phyloP scores from a whole-genome alignment of 768 basidiomycete genomes.

The Mycena pura region DNA sequence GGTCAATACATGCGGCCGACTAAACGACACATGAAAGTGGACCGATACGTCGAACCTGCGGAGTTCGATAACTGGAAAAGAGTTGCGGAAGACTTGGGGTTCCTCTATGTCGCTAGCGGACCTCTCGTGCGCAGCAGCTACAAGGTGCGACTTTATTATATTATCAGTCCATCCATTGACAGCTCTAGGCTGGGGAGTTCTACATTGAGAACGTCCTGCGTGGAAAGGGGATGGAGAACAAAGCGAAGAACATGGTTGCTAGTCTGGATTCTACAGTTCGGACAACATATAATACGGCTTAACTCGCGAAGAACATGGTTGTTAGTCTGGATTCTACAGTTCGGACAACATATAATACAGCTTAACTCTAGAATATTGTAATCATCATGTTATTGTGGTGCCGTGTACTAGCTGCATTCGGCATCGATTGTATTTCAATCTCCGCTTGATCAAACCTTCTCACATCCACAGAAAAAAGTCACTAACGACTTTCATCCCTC shows the following conservation, averaged over 20 bases:
- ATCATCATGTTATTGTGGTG: too few species aligned
- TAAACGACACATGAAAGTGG: slow-evolving; percentile 98
- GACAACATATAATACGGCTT: too few species aligned
- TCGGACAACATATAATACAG: neutral
- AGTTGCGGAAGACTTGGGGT: slow-evolving; percentile 91
- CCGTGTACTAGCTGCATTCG: too few species aligned
- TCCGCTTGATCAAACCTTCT: neutral
- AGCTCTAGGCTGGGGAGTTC: slow-evolving; percentile 86
- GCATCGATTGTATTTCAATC: slow-evolving; percentile 2
- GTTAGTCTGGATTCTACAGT: slow-evolving; percentile 15
- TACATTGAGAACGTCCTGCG: slow-evolving; percentile 91
- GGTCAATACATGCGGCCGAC: slow-evolving; percentile 99
- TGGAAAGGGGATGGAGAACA: slow-evolving; percentile 58
- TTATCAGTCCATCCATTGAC: neutral
- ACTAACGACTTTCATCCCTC: slow-evolving; percentile 9
- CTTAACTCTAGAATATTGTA: slow-evolving; percentile 40
- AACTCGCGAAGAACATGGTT: slow-evolving; percentile 40
- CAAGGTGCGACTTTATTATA: slow-evolving; percentile 65
- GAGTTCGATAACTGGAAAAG: slow-evolving; percentile 94
- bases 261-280: slow-evolving; percentile 6
- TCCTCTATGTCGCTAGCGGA: slow-evolving; percentile 96
- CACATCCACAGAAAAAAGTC: slow-evolving; percentile 26
- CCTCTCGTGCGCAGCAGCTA: slow-evolving; percentile 96
- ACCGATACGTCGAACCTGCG: slow-evolving; percentile 91
- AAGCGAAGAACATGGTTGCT: slow-evolving; percentile 40